A percentile compares a stretch with the other conserved stretches of the same genome.
phyloP scores from a whole-genome alignment of 208 protist species.

The Leishmania turanica region DNA sequence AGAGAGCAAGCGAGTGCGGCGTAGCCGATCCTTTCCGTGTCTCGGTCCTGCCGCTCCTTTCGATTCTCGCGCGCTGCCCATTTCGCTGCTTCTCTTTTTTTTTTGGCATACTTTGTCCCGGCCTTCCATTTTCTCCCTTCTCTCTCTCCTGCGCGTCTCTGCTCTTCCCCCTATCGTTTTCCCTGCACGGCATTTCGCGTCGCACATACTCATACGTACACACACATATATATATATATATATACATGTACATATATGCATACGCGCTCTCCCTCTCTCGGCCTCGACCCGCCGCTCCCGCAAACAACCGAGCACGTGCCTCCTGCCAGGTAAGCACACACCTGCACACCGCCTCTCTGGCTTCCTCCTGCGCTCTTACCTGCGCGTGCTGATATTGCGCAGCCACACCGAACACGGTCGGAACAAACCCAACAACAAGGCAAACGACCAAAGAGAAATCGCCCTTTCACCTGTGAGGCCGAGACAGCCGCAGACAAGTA shows the following conservation, averaged over 20 bases:
- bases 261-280: background rate
- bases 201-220: background rate
- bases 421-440: background rate
- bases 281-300: background rate
- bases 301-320: background rate
- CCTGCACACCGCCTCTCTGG: background rate
- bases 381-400: background rate
- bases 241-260: background rate
- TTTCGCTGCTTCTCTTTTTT: background rate
- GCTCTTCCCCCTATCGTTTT: background rate
- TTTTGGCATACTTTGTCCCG: background rate
- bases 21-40: background rate
- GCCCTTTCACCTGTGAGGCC: background rate
- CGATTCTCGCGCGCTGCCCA: background rate
- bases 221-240: background rate
- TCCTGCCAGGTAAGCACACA: background rate
- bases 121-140: background rate
- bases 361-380: background rate
- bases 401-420: background rate
- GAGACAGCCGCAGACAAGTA: background rate
- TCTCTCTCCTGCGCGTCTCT: background rate
- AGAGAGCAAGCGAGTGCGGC: background rate
- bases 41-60: background rate
- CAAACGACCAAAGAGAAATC: background rate
- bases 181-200: background rate